Conservation (phyloP, 345 rosid species). For the Punica granatum region DNA sequence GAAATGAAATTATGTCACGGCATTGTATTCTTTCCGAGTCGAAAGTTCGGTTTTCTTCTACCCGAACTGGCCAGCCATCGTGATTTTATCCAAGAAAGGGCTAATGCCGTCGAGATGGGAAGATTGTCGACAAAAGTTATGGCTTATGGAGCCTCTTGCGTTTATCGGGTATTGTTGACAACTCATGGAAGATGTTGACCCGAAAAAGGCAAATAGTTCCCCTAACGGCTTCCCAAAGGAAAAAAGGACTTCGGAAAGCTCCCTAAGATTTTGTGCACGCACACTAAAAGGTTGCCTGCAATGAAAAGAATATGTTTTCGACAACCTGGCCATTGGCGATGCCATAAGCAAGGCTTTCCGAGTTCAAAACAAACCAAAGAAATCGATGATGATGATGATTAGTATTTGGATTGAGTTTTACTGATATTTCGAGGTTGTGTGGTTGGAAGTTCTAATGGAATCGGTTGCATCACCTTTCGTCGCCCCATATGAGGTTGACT, state of each 20-base stretch:
- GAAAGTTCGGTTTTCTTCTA: background rate
- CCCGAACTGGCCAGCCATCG: background rate
- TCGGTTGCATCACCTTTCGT: slow-evolving; percentile 57
- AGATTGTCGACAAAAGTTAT: background rate
- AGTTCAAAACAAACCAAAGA: background rate
- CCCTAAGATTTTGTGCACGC: background rate
- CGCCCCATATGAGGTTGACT: slow-evolving; percentile 96
- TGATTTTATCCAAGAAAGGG: background rate
- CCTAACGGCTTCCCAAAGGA: background rate
- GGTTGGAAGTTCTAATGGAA: background rate
- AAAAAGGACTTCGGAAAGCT: background rate
- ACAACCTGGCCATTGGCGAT: background rate
- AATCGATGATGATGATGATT: background rate
- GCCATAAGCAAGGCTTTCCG: background rate
- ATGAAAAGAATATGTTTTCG: background rate
- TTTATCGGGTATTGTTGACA: background rate
- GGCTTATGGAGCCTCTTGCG: background rate
- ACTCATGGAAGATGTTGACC: slow-evolving; percentile 3
- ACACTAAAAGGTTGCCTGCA: background rate
- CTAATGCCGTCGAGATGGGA: background rate
- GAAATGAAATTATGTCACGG: too few species aligned
- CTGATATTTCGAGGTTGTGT: background rate
- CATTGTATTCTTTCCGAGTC: background rate
- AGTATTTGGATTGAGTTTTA: background rate
- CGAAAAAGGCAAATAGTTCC: background rate